Evolutionary conservation across 192 early-diverging fungal species (phyloP).

Genomic region (Umbelopsis ramanniana): DNA sequence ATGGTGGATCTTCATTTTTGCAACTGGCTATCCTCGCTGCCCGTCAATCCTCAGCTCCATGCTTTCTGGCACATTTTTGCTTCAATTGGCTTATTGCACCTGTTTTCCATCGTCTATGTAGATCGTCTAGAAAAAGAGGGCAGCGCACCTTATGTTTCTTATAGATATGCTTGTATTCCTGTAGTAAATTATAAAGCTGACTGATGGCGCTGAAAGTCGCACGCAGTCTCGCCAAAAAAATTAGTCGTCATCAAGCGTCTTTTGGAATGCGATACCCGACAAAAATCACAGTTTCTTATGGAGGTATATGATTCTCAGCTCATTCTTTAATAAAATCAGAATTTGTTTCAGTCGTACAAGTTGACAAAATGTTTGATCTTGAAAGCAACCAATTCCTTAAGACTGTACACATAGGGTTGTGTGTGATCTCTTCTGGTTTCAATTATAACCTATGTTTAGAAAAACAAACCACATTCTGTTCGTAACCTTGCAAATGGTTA

Average conservation of each 20-base stretch:
- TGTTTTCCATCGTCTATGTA: constrained; percentile 8
- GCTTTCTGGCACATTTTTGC: constrained; percentile 18
- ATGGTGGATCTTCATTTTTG: constrained; percentile 1
- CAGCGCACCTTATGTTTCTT: not conserved
- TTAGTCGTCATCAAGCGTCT: not conserved
- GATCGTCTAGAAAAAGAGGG: constrained; percentile 6
- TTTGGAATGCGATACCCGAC: not conserved
- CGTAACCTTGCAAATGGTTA: not conserved
- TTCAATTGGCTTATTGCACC: not conserved
- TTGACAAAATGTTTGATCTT: not conserved
- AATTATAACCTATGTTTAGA: not conserved
- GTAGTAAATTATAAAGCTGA: constrained; percentile 17
- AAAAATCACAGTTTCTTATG: too few relatives aligned
- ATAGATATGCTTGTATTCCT: not conserved
- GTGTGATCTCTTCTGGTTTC: not conserved
- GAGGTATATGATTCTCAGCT: not conserved
- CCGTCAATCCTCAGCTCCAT: constrained; percentile 6
- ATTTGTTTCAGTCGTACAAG: too few relatives aligned
- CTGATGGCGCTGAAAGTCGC: not conserved
- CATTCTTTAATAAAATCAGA: too few relatives aligned
- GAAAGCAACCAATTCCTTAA: constrained; percentile 12
- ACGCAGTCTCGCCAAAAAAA: not conserved
- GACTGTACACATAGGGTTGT: not conserved
- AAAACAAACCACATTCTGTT: not conserved
- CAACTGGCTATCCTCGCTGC: not conserved